Evolutionary conservation across 306 rosid species (phyloP).

Genomic region (Prunus dulcis): DNA sequence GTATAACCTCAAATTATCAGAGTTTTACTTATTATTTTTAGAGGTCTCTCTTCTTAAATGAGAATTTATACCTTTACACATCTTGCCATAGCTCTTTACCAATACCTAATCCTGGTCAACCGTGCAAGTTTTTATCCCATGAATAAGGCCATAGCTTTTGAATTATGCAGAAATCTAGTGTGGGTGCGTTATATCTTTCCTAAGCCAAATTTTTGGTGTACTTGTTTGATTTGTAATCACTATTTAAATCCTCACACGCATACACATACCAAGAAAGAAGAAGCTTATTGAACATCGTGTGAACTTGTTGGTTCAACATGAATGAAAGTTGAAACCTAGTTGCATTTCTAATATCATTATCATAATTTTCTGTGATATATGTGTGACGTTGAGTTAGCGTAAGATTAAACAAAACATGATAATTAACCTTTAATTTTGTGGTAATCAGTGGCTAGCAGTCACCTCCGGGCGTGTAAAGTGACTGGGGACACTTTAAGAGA

Average conservation of each 20-base stretch:
- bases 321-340: not conserved
- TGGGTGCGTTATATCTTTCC: too few relatives aligned
- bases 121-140: too few relatives aligned
- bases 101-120: too few relatives aligned
- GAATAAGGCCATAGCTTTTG: too few relatives aligned
- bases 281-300: too few relatives aligned
- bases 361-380: not conserved
- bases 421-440: constrained; percentile 9
- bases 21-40: not conserved
- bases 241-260: too few relatives aligned
- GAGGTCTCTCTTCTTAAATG: not conserved
- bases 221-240: not conserved
- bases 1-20: not conserved
- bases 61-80: not conserved
- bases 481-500: constrained; percentile 11
- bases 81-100: too few relatives aligned
- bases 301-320: not conserved
- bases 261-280: too few relatives aligned
- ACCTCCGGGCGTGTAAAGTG: constrained; percentile 2
- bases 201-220: too few relatives aligned
- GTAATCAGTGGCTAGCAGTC: constrained; percentile 8
- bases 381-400: not conserved
- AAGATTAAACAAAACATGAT: not conserved
- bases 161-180: too few relatives aligned
- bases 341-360: not conserved